A percentile compares a stretch with the other conserved stretches of the same genome.
Evolutionary conservation across 2,329 filamentous ascomycete genomes (phyloP).

Genomic region (Verticillium nonalfalfae): DNA sequence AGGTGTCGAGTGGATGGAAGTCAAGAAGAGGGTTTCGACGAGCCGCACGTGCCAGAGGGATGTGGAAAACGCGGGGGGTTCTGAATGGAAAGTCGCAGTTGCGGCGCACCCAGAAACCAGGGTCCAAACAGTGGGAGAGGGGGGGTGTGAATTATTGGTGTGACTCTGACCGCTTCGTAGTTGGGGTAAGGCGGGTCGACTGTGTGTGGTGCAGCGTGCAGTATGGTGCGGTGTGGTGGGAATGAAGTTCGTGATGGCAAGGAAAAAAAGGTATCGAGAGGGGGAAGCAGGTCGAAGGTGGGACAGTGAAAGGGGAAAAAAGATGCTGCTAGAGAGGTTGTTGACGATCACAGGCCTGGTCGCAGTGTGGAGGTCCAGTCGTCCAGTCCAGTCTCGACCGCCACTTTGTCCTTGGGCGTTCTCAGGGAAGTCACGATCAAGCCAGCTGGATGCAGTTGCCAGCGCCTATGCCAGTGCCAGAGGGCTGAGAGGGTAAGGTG

Average conservation of each 20-base stretch:
- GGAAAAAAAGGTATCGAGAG: neutral
- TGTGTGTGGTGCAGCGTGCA: neutral
- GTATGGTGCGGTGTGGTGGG: neutral
- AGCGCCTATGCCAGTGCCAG: conserved; percentile 7
- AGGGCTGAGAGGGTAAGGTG: conserved; percentile 3
- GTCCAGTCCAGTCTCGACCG: neutral
- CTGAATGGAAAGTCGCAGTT: neutral
- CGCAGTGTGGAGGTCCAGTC: neutral
- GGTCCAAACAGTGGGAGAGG: neutral
- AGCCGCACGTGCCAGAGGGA: neutral
- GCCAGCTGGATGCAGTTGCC: neutral
- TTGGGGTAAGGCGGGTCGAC: neutral
- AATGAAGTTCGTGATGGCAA: neutral
- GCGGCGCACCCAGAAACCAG: neutral
- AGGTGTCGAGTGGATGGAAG: neutral
- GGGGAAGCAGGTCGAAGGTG: neutral
- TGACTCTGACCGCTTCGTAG: neutral
- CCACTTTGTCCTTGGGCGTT: neutral
- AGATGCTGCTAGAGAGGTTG: neutral
- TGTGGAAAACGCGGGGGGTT: neutral
- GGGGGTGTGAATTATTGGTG: neutral
- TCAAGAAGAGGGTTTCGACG: neutral
- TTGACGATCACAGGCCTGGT: neutral
- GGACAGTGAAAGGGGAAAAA: neutral
- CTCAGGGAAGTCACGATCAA: neutral